Evolutionary conservation across 78 protist genomes (phyloP).

Genomic region (Monocercomonoides exilis): DNA sequence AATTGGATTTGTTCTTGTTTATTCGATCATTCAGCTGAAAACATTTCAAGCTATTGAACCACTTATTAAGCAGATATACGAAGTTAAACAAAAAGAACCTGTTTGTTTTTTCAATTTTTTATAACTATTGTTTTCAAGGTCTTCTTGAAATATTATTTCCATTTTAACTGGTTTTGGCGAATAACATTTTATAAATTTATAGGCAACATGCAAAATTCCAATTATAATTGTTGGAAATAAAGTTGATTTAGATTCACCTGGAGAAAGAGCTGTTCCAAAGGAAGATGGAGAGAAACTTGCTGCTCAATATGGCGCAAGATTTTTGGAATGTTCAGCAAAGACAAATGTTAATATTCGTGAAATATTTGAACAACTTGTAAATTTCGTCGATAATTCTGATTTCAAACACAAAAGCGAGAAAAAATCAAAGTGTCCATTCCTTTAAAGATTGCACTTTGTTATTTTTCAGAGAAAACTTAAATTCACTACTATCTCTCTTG

Average conservation of each 20-base stretch:
- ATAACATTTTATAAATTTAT: background rate
- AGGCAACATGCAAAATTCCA: background rate
- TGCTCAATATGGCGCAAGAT: background rate
- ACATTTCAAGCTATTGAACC: background rate
- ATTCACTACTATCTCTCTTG: too few relatives aligned
- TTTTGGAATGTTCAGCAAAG: conserved; percentile 4
- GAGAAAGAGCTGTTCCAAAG: background rate
- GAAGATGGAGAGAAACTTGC: background rate
- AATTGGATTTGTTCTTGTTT: background rate
- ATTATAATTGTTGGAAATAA: conserved; percentile 3
- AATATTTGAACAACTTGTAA: background rate
- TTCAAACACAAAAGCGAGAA: background rate
- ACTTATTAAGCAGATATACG: background rate
- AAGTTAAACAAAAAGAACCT: background rate
- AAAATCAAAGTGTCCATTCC: background rate
- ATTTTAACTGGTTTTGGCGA: background rate
- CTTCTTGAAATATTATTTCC: background rate
- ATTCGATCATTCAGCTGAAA: background rate
- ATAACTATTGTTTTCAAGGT: background rate
- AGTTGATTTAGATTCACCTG: background rate
- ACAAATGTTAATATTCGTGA: conserved; percentile 10
- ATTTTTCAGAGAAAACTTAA: too few relatives aligned
- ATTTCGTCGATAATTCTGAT: background rate
- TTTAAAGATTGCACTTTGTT: background rate
- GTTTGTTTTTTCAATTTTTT: background rate